These are phyloP conservation scores for Coniochaeta sp. DNA, from an alignment of 2,329 filamentous ascomycete species.

Conservation along the genomic window DNA sequence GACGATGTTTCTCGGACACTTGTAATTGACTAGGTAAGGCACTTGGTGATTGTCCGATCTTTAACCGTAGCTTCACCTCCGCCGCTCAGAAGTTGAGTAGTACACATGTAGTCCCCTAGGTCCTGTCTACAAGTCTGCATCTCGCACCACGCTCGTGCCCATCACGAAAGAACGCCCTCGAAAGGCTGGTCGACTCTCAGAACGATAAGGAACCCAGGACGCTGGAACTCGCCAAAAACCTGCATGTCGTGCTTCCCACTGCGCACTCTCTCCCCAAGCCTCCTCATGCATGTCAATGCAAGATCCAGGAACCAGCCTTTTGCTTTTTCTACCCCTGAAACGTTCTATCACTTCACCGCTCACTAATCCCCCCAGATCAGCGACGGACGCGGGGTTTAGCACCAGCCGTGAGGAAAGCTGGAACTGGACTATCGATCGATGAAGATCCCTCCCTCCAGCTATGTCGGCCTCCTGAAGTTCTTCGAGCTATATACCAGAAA, in stretches of 20 bases:
- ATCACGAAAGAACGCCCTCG: background rate
- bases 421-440: background rate
- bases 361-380: background rate
- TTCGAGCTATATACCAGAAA: background rate
- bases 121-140: background rate
- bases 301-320: background rate
- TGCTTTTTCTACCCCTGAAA: background rate
- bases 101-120: too few species aligned
- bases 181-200: too few species aligned
- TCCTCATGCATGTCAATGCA: background rate
- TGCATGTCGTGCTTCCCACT: background rate
- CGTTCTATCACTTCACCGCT: background rate
- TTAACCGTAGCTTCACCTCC: background rate
- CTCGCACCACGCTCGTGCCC: background rate
- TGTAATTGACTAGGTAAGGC: background rate
- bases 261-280: background rate
- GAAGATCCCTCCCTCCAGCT: background rate
- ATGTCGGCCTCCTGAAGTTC: background rate
- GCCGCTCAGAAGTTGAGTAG: too few species aligned
- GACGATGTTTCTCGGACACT: too few species aligned
- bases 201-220: background rate
- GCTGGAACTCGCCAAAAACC: background rate
- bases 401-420: background rate
- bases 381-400: background rate
- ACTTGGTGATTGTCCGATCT: background rate